Evolutionary conservation across 257 asterid species (phyloP), one percentile per base, ranked within the genome.

Genomic region (Capsicum rhomboideum): DNA sequence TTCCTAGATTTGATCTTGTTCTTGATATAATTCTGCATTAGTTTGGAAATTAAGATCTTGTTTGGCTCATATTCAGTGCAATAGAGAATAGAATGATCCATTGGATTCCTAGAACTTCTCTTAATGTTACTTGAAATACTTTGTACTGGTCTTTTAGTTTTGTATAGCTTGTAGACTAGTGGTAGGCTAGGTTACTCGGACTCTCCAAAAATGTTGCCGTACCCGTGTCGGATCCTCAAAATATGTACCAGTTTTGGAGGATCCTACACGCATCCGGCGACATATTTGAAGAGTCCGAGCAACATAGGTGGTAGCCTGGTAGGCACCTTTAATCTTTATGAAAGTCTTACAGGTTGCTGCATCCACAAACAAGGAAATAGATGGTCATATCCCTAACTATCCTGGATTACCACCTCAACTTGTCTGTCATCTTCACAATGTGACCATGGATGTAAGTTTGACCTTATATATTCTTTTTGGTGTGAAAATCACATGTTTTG

Each of bases 341-440:
- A n/a, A 16, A 31, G 34, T 42, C 42, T 67, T 87, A 69, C 85
- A 96, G 99, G 99, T 96, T 86, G 88, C 98, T 68, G 98, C 98
- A 85, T 96, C 98, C 18, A 94, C 99, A 69, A 92, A 96, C 94
- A 96, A 91, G 93, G 99, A 92, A 90, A 90, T 91, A 10, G 94
- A 94, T 86, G 92, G 90, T 56, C 88, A 95, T 64, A 90, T 96
- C 80, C 98, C 98, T 28, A 96, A 85, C 85, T 94, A 96, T 91
- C 98, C 99, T 52, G 97, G 99, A 68, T 91, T 96, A 86, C 95
- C 94, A 10, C 92, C 99, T 0, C 99, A 96, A 42, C 93, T 96
- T 53, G 93, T 96, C 82, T 95, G 98, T 88, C 98, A 93, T 88
- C 98, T 95, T 91, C 98, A 95, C 91, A 95, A 94, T 89, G 92